Evolutionary conservation across 2,329 filamentous ascomycete species (phyloP).

Genomic region (Aspergillus quadricinctus): DNA sequence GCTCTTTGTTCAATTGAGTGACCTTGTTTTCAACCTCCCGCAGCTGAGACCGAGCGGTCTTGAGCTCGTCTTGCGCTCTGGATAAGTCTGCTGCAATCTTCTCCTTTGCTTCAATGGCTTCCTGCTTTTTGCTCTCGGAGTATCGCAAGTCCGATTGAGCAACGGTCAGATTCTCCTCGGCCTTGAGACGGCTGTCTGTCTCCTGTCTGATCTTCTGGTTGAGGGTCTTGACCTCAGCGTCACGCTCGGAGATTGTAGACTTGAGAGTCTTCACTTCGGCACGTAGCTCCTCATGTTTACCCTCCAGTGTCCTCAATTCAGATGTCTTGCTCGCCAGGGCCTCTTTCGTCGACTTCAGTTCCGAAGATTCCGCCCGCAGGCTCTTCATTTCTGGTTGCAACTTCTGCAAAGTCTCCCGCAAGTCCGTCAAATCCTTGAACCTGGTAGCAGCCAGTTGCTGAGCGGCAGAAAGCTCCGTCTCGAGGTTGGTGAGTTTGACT

Average conservation of each 20-base stretch:
- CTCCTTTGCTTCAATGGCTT: slow-evolving; percentile 69
- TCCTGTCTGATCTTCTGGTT: slow-evolving; percentile 76
- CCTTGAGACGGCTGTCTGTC: slow-evolving; percentile 63
- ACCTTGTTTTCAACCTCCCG: slow-evolving; percentile 72
- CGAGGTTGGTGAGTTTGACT: slow-evolving; percentile 62
- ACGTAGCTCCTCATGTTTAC: slow-evolving; percentile 74
- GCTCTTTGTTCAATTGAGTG: slow-evolving; percentile 63
- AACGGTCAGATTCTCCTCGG: slow-evolving; percentile 74
- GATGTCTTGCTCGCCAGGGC: slow-evolving; percentile 61
- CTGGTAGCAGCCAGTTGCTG: slow-evolving; percentile 81
- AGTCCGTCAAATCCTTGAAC: slow-evolving; percentile 81
- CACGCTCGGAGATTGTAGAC: slow-evolving; percentile 66
- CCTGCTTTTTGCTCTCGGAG: slow-evolving; percentile 73
- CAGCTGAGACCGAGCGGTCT: slow-evolving; percentile 52
- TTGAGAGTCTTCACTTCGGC: slow-evolving; percentile 68
- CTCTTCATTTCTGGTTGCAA: slow-evolving; percentile 79
- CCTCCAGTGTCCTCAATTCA: slow-evolving; percentile 73
- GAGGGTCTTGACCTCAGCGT: slow-evolving; percentile 70
- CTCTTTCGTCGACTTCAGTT: slow-evolving; percentile 69
- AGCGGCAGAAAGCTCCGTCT: slow-evolving; percentile 79
- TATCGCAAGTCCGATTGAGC: slow-evolving; percentile 73
- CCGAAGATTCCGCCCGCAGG: slow-evolving; percentile 70
- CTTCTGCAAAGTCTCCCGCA: slow-evolving; percentile 76
- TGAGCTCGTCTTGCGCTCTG: slow-evolving; percentile 67
- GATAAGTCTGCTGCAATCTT: slow-evolving; percentile 66